These are phyloP conservation scores for Pouteria glomerata DNA, from an alignment of 148 eudicot species.

Conservation along the genomic window DNA sequence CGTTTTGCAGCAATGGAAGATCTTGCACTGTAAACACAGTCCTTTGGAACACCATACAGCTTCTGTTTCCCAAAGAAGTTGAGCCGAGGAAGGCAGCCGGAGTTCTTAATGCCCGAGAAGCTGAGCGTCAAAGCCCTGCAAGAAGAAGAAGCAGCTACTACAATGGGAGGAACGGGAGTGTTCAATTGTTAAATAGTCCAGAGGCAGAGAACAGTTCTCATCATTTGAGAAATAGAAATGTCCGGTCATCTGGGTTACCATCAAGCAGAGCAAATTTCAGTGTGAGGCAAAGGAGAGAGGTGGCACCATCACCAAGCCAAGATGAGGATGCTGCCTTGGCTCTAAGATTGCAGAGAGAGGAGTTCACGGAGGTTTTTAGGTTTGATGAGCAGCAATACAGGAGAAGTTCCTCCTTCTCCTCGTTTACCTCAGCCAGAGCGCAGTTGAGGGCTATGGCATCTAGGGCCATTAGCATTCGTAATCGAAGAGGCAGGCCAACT, in stretches of 20 bases:
- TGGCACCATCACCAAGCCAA: constrained; percentile 41
- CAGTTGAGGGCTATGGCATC: constrained; percentile 65
- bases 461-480: constrained; percentile 20
- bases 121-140: constrained; percentile 19
- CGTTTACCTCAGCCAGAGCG: constrained; percentile 50
- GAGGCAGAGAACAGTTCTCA: constrained; percentile 14
- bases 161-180: constrained; percentile 18
- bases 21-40: constrained; percentile 94
- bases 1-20: constrained; percentile 62
- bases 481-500: constrained; percentile 6
- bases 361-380: constrained; percentile 54
- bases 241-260: constrained; percentile 14
- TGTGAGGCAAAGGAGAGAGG: constrained; percentile 24
- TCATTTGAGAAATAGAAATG: constrained; percentile 7
- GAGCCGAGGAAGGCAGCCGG: constrained; percentile 61
- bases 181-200: constrained; percentile 29
- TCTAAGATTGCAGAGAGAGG: constrained; percentile 65
- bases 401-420: constrained; percentile 27
- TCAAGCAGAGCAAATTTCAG: constrained; percentile 21
- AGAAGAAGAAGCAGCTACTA: constrained; percentile 21
- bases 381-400: constrained; percentile 17
- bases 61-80: constrained; percentile 84
- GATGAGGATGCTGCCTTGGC: constrained; percentile 73
- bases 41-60: constrained; percentile 98
- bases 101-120: constrained; percentile 23